Base-by-base conservation (phyloP, 2,329 filamentous ascomycete genomes). In the Esteya vermicola region DNA sequence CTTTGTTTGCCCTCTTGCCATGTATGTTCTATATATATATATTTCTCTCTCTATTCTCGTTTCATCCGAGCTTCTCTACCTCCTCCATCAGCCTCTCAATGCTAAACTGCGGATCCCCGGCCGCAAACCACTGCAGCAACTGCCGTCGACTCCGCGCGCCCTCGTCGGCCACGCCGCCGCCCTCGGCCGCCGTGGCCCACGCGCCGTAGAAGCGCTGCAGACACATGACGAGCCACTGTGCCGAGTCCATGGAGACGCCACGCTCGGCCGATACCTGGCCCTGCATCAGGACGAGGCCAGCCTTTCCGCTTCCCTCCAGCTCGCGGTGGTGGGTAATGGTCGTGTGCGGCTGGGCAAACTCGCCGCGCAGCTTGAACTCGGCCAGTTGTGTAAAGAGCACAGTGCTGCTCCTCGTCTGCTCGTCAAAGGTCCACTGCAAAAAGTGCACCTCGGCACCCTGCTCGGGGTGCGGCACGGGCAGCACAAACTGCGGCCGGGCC, bases 331-430 rank as follows among this genome's bases (percentile, higher is more conserved):
- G 86, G 31, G 89, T 95, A 41, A 96, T 67, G 3, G 85, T 95
- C 0, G 91, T 98, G 55, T 98, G 91, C 35, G 91, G 88, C 58
- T 81, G 76, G 33, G 85, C 85, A 54, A 78, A 98, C 58, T 94
- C 84, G 38, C 88, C 88, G 38, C 89, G 72, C 43, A 85, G 63
- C 67, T 96, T 95, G 65, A 82, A 98, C 57, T 95, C 85, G 14
- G 85, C 89, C 25, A 98, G 70, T 54, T 91, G 83, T 1, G 91
- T 98, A 63, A 98, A 96, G 26, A 98, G 76, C 6, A 96, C 79
- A 0, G 81, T 85, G 43, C 72, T 75, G 39, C 39, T 19, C 31
- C 31, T 13, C 21, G 33, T 13, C 30, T 23, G 22, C 25, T 26
- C 37, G 44, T 93, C 88, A 60, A 94, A 95, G 0, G 82, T 83